Conservation (phyloP, 2,329 filamentous ascomycete species). For the Arthroderma uncinatum region DNA sequence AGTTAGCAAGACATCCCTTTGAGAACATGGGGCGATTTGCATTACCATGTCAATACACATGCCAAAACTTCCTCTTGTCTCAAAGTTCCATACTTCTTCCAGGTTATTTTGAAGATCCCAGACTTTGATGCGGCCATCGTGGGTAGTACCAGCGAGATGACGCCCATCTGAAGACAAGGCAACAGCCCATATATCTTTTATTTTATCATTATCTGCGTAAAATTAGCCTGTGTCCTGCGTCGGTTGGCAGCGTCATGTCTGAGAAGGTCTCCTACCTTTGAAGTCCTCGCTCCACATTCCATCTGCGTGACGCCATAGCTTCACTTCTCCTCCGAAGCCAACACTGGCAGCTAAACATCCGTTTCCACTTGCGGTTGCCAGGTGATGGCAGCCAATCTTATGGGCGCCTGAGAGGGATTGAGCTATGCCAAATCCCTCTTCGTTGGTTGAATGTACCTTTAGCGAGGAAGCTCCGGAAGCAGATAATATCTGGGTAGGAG, state of each 20-base stretch:
- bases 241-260: not conserved
- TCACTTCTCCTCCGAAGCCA: conserved; percentile 81
- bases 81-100: conserved; percentile 66
- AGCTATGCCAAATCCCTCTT: conserved; percentile 60
- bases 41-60: conserved; percentile 68
- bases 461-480: conserved; percentile 75
- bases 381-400: conserved; percentile 81
- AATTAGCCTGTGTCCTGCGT: not conserved
- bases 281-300: conserved; percentile 45
- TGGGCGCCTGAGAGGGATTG: conserved; percentile 75
- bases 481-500: conserved; percentile 62
- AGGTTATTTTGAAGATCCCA: conserved; percentile 56
- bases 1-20: not conserved
- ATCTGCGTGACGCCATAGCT: conserved; percentile 60
- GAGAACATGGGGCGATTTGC: not conserved
- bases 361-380: conserved; percentile 53
- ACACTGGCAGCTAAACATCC: conserved; percentile 67
- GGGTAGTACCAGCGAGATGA: conserved; percentile 75
- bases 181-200: conserved; percentile 75
- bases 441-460: conserved; percentile 63
- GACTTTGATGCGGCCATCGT: conserved; percentile 78
- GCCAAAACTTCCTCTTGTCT: conserved; percentile 87
- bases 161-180: conserved; percentile 73
- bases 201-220: conserved; percentile 42
- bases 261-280: conserved; percentile 22